Evolutionary conservation across 495 filamentous ascomycete species (phyloP).

Genomic region (Penicillium cataractarum): DNA sequence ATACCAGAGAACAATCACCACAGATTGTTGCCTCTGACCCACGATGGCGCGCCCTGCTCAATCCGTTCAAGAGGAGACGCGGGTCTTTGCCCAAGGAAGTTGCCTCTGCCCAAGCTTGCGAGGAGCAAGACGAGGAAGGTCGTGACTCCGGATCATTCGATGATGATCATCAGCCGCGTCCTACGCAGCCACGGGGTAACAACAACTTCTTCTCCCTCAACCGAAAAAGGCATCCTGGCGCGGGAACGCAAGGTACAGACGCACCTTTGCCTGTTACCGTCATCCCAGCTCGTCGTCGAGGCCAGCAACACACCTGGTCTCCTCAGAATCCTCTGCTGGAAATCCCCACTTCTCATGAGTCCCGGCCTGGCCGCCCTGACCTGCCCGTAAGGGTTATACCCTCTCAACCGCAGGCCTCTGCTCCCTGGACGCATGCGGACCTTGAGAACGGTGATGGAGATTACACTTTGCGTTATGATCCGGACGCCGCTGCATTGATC

Average conservation of each 20-base stretch:
- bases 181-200: constrained; percentile 22
- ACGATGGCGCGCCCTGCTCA: constrained; percentile 54
- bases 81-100: constrained; percentile 59
- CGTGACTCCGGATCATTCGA: constrained; percentile 24
- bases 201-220: constrained; percentile 40
- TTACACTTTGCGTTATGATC: constrained; percentile 48
- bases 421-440: constrained; percentile 45
- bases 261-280: constrained; percentile 62
- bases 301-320: constrained; percentile 49
- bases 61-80: constrained; percentile 57
- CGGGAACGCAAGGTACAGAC: constrained; percentile 31
- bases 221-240: constrained; percentile 28
- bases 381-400: constrained; percentile 45
- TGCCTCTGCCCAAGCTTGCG: constrained; percentile 51
- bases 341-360: constrained; percentile 12
- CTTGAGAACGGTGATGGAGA: constrained; percentile 34
- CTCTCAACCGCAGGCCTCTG: constrained; percentile 40
- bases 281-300: constrained; percentile 67
- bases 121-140: constrained; percentile 28
- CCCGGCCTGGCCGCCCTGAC: constrained; percentile 22
- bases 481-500: constrained; percentile 50
- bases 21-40: constrained; percentile 39
- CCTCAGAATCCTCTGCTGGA: constrained; percentile 34
- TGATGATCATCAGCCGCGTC: constrained; percentile 28
- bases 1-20: constrained; percentile 36